phyloP scores from a whole-genome alignment of 805 yeast species.

The Ogataea pini region DNA sequence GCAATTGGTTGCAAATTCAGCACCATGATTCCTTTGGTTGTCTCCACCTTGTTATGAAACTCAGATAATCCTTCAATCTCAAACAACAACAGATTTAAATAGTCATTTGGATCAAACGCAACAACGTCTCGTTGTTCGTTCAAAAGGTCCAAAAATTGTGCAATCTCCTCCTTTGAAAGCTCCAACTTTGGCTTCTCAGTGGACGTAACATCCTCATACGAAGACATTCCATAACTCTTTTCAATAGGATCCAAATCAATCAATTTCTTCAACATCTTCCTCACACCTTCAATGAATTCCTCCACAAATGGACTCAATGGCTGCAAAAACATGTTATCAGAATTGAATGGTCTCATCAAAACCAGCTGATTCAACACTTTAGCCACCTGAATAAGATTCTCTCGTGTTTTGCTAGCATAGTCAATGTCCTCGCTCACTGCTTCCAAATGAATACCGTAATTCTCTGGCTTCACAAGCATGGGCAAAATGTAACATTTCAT shows the following conservation, averaged over 20 bases:
- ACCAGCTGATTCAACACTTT: conserved; percentile 66
- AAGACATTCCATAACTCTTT: conserved; percentile 56
- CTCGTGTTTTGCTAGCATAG: conserved; percentile 31
- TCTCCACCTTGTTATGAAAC: conserved; percentile 22
- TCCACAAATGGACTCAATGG: conserved; percentile 76
- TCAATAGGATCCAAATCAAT: conserved; percentile 61
- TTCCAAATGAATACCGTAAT: conserved; percentile 49
- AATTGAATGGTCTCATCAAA: conserved; percentile 64
- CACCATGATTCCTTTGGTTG: conserved; percentile 19
- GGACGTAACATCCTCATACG: conserved; percentile 65
- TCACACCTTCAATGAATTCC: conserved; percentile 48
- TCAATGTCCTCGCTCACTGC: conserved; percentile 29
- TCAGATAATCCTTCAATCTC: conserved; percentile 25
- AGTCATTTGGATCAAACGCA: conserved; percentile 50
- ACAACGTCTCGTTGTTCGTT: conserved; percentile 43
- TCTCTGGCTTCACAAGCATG: conserved; percentile 53
- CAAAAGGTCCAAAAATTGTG: conserved; percentile 44
- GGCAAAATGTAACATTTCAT: conserved; percentile 52
- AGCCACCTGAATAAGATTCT: conserved; percentile 58
- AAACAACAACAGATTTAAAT: conserved; percentile 32
- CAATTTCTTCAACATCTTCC: conserved; percentile 45
- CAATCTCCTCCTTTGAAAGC: conserved; percentile 47
- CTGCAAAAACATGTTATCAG: conserved; percentile 65
- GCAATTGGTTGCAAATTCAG: conserved; percentile 27
- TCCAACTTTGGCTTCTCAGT: conserved; percentile 47